phyloP scores from a whole-genome alignment of 306 rosid species.

The Castanopsis chinensis region DNA sequence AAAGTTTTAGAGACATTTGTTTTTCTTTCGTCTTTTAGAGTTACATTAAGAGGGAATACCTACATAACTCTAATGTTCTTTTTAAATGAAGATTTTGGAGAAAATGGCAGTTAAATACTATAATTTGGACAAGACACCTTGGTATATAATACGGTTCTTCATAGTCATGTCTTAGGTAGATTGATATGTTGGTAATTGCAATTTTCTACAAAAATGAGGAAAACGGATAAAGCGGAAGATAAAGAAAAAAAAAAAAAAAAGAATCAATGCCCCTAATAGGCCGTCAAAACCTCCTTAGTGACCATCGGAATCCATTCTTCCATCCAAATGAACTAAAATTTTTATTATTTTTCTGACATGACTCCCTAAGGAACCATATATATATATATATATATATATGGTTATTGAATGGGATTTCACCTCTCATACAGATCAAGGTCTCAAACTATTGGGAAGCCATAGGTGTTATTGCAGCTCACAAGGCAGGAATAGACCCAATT shows the following conservation, averaged over 20 bases:
- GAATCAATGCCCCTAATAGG: not conserved
- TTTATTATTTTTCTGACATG: not conserved
- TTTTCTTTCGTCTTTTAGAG: not conserved
- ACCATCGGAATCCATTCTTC: not conserved
- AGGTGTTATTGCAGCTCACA: constrained; percentile 86
- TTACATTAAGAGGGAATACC: not conserved
- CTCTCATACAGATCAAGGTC: constrained; percentile 65
- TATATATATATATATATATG: too few relatives aligned
- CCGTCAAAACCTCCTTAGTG: not conserved
- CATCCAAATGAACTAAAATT: not conserved
- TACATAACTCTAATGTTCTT: not conserved
- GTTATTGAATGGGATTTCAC: constrained; percentile 24
- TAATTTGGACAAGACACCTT: not conserved
- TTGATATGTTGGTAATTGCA: not conserved
- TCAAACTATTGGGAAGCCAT: constrained; percentile 95
- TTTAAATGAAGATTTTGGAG: not conserved
- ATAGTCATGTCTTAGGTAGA: not conserved
- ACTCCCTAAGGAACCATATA: not conserved
- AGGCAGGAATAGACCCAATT: constrained; percentile 82
- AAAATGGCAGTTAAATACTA: not conserved
- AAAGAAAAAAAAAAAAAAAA: not conserved
- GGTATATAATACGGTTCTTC: not conserved
- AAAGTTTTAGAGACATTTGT: not conserved
- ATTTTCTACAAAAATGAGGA: not conserved
- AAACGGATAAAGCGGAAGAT: not conserved